Evolutionary conservation across 164 flowering plant species (phyloP).

Genomic region (Aristolochia californica): DNA sequence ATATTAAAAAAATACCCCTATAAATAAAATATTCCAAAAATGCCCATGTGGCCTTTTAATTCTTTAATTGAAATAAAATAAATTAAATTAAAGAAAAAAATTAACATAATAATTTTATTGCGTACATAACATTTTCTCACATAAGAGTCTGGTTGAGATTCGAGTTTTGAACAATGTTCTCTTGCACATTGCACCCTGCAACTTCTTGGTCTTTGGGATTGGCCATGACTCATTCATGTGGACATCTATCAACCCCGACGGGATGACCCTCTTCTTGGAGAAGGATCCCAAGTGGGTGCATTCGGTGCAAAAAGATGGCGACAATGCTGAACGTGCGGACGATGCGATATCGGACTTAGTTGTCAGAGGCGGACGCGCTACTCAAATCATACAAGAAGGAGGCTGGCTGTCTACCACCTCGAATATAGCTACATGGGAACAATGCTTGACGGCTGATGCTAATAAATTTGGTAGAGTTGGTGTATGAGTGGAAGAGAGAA

Average conservation of each 20-base stretch:
- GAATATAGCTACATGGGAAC: constrained; percentile 27
- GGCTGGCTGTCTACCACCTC: constrained; percentile 24
- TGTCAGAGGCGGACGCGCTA: constrained; percentile 41
- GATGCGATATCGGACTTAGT: constrained; percentile 44
- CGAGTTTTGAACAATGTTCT: constrained; percentile 24
- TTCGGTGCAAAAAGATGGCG: constrained; percentile 28
- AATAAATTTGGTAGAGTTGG: constrained; percentile 34
- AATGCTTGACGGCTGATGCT: constrained; percentile 40
- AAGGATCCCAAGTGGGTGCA: constrained; percentile 56
- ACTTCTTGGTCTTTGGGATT: constrained; percentile 39
- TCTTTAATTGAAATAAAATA: too few relatives aligned
- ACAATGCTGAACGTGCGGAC: constrained; percentile 36
- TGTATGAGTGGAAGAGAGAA: constrained; percentile 69
- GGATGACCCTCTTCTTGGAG: too few relatives aligned
- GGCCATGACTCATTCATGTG: constrained; percentile 41
- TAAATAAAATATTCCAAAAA: too few relatives aligned
- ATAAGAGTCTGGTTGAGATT: constrained; percentile 22
- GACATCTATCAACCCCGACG: constrained; percentile 28
- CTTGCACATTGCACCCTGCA: constrained; percentile 14
- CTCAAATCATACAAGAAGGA: constrained; percentile 20
- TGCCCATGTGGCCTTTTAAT: too few relatives aligned
- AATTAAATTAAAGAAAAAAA: too few relatives aligned
- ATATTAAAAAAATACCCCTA: too few relatives aligned
- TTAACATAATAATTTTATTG: too few relatives aligned
- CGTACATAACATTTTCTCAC: constrained; percentile 16